phyloP scores from a whole-genome alignment of 2,329 filamentous ascomycete genomes.

The Hypoxylon sp. region DNA sequence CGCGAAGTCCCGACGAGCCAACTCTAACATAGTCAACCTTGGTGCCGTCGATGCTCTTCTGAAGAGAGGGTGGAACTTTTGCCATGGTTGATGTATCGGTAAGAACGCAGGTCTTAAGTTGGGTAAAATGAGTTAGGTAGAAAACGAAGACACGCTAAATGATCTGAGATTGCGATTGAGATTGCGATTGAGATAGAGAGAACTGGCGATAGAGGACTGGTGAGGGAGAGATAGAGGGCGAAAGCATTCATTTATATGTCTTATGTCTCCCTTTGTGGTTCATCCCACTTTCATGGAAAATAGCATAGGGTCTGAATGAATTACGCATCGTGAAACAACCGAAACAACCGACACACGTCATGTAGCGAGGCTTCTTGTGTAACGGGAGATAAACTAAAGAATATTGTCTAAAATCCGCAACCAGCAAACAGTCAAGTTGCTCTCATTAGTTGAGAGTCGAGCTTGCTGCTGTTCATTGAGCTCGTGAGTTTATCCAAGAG shows the following conservation, averaged over 20 bases:
- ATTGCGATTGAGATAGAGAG: not conserved
- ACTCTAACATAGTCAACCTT: slow-evolving; percentile 61
- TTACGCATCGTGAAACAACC: slow-evolving; percentile 3
- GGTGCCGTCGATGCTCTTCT: slow-evolving; percentile 48
- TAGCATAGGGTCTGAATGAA: not conserved
- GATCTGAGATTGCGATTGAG: not conserved
- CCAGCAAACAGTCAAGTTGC: not conserved
- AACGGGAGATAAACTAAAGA: slow-evolving; percentile 22
- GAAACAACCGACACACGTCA: not conserved
- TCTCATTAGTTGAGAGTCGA: slow-evolving; percentile 9
- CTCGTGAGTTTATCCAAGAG: slow-evolving; percentile 34
- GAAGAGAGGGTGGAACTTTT: slow-evolving; percentile 33
- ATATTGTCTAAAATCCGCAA: slow-evolving; percentile 23
- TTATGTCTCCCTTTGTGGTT: not conserved
- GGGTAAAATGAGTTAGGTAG: not conserved
- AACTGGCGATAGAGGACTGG: not conserved
- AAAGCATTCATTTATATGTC: slow-evolving; percentile 10
- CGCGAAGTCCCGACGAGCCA: slow-evolving; percentile 36
- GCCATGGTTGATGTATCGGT: slow-evolving; percentile 19
- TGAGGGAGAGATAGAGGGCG: not conserved
- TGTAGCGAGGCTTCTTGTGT: not conserved
- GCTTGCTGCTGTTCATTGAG: slow-evolving; percentile 11
- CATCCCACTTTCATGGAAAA: not conserved
- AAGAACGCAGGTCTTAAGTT: not conserved
- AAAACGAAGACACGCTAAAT: not conserved